Evolutionary conservation across 768 basidiomycete species (phyloP).

Genomic region (Rhizopogon vulgaris): DNA sequence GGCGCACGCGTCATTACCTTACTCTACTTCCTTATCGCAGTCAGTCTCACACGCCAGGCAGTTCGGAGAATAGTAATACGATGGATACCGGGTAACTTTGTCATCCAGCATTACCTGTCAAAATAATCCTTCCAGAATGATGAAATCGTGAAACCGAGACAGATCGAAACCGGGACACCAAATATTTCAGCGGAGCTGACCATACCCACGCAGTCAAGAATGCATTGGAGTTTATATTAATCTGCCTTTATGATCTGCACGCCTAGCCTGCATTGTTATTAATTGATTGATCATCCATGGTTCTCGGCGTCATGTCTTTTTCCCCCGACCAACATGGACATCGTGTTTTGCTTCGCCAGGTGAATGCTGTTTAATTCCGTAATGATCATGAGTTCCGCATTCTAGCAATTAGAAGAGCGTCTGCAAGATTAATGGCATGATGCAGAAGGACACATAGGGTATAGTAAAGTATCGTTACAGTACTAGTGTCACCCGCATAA

Average conservation of each 20-base stretch:
- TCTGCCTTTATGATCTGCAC: neutral
- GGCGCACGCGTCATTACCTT: constrained; percentile 33
- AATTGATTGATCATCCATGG: neutral
- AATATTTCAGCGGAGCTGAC: neutral
- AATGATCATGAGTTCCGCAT: neutral
- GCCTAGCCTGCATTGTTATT: neutral
- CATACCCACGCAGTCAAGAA: neutral
- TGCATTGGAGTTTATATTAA: neutral
- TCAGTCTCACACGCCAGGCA: constrained; percentile 20
- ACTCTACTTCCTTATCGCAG: constrained; percentile 25
- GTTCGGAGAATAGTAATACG: neutral
- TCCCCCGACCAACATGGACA: neutral
- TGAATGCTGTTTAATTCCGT: neutral
- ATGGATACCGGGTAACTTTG: neutral
- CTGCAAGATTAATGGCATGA: constrained; percentile 2
- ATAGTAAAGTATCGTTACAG: constrained; percentile 4
- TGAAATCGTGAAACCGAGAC: neutral
- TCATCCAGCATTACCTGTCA: neutral
- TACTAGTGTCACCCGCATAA: neutral
- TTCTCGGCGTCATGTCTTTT: neutral
- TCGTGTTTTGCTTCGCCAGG: neutral
- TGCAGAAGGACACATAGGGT: neutral
- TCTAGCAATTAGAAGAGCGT: neutral
- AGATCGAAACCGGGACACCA: neutral
- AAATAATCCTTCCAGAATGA: neutral